Evolutionary conservation across 805 yeast species (phyloP).

Genomic region (Kazachstania kunashirensis): DNA sequence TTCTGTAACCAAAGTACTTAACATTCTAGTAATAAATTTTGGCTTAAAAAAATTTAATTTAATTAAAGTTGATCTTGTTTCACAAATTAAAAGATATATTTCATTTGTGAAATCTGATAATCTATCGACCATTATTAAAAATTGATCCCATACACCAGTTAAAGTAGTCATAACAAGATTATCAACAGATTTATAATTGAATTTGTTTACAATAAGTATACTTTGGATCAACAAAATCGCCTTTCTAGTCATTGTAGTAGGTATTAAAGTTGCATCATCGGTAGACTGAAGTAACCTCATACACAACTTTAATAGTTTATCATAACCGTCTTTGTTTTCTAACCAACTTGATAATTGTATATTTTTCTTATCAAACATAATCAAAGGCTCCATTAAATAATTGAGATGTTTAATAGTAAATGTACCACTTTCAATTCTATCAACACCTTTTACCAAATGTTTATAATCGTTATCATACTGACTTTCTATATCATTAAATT

Average conservation of each 20-base stretch:
- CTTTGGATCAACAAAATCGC: conserved; percentile 20
- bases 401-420: conserved; percentile 24
- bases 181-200: conserved; percentile 3
- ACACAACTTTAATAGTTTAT: conserved; percentile 12
- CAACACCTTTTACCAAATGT: conserved; percentile 15
- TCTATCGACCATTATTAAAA: conserved; percentile 13
- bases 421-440: conserved; percentile 20
- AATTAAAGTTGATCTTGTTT: conserved; percentile 16
- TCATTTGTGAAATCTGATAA: conserved; percentile 19
- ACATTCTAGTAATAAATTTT: conserved; percentile 12
- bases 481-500: neutral
- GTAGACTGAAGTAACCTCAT: conserved; percentile 19
- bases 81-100: conserved; percentile 18
- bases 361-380: conserved; percentile 6
- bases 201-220: conserved; percentile 8
- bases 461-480: conserved; percentile 7
- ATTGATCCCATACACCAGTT: conserved; percentile 16
- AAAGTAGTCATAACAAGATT: conserved; percentile 5
- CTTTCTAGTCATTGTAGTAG: conserved; percentile 21
- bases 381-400: conserved; percentile 15
- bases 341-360: conserved; percentile 17
- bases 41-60: conserved; percentile 10
- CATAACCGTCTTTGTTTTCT: conserved; percentile 15
- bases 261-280: conserved; percentile 18
- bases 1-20: conserved; percentile 12